phyloP scores from a whole-genome alignment of 345 rosid species.

The Combretum micranthum region DNA sequence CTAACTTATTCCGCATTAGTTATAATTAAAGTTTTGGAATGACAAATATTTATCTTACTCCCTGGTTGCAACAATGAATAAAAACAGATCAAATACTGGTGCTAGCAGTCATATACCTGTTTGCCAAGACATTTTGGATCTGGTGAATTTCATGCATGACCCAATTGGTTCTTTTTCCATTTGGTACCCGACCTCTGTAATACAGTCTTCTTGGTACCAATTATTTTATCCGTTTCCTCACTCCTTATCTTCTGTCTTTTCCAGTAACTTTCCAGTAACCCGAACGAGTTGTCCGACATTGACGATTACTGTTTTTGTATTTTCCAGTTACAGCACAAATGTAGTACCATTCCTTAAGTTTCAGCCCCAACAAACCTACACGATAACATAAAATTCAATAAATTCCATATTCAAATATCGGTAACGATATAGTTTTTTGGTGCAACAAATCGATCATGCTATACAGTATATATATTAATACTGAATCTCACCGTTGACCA shows the following conservation, averaged over 20 bases:
- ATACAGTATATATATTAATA: too few relatives aligned
- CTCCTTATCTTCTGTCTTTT: slow-evolving; percentile 10
- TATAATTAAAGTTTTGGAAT: not conserved
- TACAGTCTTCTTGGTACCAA: slow-evolving; percentile 46
- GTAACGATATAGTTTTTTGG: too few relatives aligned
- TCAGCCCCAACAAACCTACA: too few relatives aligned
- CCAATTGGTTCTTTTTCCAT: slow-evolving; percentile 14
- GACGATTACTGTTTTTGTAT: slow-evolving; percentile 14
- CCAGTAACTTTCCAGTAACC: too few relatives aligned
- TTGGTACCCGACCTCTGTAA: slow-evolving; percentile 7
- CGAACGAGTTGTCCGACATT: slow-evolving; percentile 22
- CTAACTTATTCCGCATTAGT: not conserved
- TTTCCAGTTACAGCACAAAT: slow-evolving; percentile 21
- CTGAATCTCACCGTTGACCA: too few relatives aligned
- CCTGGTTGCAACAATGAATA: not conserved
- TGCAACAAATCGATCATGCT: too few relatives aligned
- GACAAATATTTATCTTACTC: not conserved
- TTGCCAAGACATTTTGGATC: slow-evolving; percentile 8
- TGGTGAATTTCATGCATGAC: slow-evolving; percentile 24
- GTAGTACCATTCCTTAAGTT: slow-evolving; percentile 31
- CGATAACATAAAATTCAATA: too few relatives aligned
- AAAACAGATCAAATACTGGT: not conserved
- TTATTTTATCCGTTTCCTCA: not conserved
- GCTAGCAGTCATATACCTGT: too few relatives aligned
- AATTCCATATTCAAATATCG: too few relatives aligned